Percentiles rank a stretch among this genome's conserved stretches.
Evolutionary conservation across 306 rosid species (phyloP).

Genomic region (Gynostemma pentaphyllum): DNA sequence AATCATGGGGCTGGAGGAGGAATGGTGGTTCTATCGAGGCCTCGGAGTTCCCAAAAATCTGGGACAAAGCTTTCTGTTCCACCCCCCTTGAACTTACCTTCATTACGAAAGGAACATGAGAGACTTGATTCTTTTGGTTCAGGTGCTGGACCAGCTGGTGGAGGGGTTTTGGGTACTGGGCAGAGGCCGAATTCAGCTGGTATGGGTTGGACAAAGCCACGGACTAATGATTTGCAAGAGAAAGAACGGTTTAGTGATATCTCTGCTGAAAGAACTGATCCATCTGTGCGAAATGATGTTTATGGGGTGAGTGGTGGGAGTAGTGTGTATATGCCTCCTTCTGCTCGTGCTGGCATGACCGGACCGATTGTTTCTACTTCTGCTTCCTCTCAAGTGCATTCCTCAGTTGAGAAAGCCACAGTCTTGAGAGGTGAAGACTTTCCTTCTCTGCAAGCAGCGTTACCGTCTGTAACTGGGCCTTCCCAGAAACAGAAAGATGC

Average conservation of each 20-base stretch:
- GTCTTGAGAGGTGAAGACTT: slow-evolving; percentile 91
- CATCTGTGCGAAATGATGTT: slow-evolving; percentile 20
- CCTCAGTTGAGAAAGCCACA: slow-evolving; percentile 25
- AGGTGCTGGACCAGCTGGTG: slow-evolving; percentile 47
- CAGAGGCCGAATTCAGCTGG: slow-evolving; percentile 69
- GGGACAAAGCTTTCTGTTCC: slow-evolving; percentile 95
- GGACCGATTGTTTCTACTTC: slow-evolving; percentile 15
- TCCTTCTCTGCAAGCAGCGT: slow-evolving; percentile 73
- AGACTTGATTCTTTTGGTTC: slow-evolving; percentile 70
- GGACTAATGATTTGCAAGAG: slow-evolving; percentile 31
- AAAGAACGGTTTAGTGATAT: slow-evolving; percentile 34
- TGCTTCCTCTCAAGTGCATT: slow-evolving; percentile 17
- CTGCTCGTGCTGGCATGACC: slow-evolving; percentile 35
- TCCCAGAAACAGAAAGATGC: slow-evolving; percentile 57
- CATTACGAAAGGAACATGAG: slow-evolving; percentile 80
- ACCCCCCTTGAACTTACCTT: slow-evolving; percentile 97
- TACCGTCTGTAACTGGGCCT: slow-evolving; percentile 36
- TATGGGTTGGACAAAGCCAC: slow-evolving; percentile 85
- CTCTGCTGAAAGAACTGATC: slow-evolving; percentile 29
- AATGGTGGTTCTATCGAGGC: slow-evolving; percentile 75
- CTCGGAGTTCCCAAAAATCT: slow-evolving; percentile 82
- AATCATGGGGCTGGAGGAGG: slow-evolving; percentile 46
- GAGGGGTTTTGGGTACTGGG: slow-evolving; percentile 50
- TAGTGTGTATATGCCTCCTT: slow-evolving; percentile 51
- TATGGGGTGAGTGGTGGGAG: slow-evolving; percentile 29